These are phyloP conservation scores for Trichoderma gracile DNA, from an alignment of 2,329 filamentous ascomycete genomes.

Conservation along the genomic window DNA sequence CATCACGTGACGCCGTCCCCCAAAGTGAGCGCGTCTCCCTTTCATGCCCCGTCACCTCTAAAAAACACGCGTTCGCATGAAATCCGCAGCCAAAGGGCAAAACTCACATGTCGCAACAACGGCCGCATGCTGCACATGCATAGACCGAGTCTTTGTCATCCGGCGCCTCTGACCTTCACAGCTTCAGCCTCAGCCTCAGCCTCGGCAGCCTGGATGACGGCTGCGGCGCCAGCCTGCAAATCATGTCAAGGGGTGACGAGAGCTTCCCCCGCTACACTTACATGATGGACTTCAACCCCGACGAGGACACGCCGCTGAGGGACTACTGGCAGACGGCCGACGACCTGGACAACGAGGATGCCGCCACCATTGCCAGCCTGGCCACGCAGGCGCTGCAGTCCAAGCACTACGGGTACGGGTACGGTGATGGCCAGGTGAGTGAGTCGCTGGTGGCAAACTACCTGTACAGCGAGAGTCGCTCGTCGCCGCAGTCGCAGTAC, in stretches of 20 bases:
- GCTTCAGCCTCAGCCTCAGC: neutral
- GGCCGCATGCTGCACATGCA: constrained; percentile 3
- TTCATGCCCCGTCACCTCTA: constrained; percentile 5
- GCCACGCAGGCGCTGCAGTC: constrained; percentile 21
- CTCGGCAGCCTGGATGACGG: constrained; percentile 4
- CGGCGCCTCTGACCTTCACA: neutral
- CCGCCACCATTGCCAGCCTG: constrained; percentile 8
- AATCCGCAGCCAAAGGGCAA: neutral
- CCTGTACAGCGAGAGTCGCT: constrained; percentile 16
- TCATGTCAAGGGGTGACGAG: constrained; percentile 10
- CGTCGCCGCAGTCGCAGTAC: constrained; percentile 19
- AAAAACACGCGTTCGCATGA: constrained; percentile 16
- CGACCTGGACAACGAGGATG: neutral
- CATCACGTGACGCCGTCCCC: constrained; percentile 13
- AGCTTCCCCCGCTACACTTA: constrained; percentile 8
- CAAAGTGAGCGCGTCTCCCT: constrained; percentile 18
- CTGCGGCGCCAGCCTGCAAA: neutral
- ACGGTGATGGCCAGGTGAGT: neutral
- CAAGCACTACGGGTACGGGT: neutral
- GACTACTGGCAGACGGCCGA: constrained; percentile 21
- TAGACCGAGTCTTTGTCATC: constrained; percentile 4
- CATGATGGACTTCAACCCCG: constrained; percentile 25
- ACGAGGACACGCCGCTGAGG: constrained; percentile 22
- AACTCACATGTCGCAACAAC: neutral
- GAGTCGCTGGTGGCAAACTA: constrained; percentile 7